Base-by-base conservation (phyloP, 2,329 filamentous ascomycete species). In the Ophiocordyceps sinensis region DNA sequence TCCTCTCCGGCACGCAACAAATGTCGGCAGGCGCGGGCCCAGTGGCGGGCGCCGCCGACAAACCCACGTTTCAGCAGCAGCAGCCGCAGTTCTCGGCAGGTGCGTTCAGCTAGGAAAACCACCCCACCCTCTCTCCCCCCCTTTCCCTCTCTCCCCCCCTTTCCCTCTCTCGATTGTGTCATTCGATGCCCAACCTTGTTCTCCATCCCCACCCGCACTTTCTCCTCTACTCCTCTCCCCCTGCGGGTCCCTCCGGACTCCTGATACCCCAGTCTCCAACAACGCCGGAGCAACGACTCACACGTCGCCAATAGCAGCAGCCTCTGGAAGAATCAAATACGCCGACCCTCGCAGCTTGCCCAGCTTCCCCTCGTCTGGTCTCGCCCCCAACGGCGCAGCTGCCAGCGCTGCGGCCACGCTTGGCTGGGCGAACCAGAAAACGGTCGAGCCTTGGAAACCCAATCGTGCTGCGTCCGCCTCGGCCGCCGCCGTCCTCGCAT, bases 351-450 rank as follows among this genome's bases (percentile, higher is more conserved):
- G 77, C 53, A 78, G 84, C 50, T 71, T 91, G 19, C 85, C 85
- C 31, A 83, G 80, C 53, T 89, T 72, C 52, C 83, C 85, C 12
- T 78, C 80, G 10, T 58, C 69, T 43, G 81, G 83, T 31, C 67
- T 85, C 43, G 63, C 58, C 41, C 51, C 66, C 36, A 66, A 71
- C 49, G 66, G 63, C 50, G 67, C 70, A 40, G 85, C 84, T 43
- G 85, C 84, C 45, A 75, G 80, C 48, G 77, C 82, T 42, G 86
- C 85, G 41, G 84, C 84, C 34, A 75, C 72, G 40, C 65, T 89
- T 37, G 85, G 85, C 39, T 83, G 85, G 67, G 70, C 75, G 38
- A 83, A 76, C 53, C 75, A 76, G 50, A 83, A 76, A 53, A 58
- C 75, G 3, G 65, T 78, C 39, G 72, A 83, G 56, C 65, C 68